Base-by-base conservation (phyloP, 2,329 filamentous ascomycete genomes). In the Tolypocladium amazonense region DNA sequence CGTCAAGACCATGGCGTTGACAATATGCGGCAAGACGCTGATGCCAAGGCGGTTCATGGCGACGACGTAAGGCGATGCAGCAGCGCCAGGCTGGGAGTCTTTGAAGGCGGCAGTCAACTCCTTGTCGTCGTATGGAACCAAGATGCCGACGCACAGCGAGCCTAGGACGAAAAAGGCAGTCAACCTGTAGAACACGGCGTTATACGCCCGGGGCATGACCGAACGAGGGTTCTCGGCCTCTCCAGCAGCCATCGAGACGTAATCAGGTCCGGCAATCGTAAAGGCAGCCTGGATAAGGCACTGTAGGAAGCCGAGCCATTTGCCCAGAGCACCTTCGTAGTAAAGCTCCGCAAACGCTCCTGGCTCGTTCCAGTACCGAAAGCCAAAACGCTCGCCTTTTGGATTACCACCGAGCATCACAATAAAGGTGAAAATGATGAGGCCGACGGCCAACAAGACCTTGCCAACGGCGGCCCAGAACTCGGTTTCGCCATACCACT, bases 351-450 rank as follows among this genome's bases (percentile, higher is more conserved):
- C 81, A 69, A 93, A 92, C 0, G 89, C 79, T 1, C 89, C 89
- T 0, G 89, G 89, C 0, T 82, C 75, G 4, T 80, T 76, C 84
- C 85, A 88, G 70, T 81, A 85, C 0, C 71, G 80, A 69, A 93
- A 93, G 0, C 89, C 89, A 63, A 89, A 89, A 0, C 82, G 77
- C 65, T 92, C 88, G 43, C 82, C 77, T 0, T 85, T 70, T 0
- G 91, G 91, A 65, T 93, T 94, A 3, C 88, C 91, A 9, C 90
- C 91, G 1, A 94, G 75, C 87, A 94, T 93, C 64, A 86, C 84
- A 64, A 95, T 80, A 68, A 96, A 90, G 2, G 90, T 93, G 75
- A 90, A 92, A 63, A 85, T 66, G 65, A 92, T 81, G 57, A 93
- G 78, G 1, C 84, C 88, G 41, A 91, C 73, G 61, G 89, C 89